These are phyloP conservation scores for Jatropha curcas DNA, from an alignment of 345 rosid species.

Conservation along the genomic window DNA sequence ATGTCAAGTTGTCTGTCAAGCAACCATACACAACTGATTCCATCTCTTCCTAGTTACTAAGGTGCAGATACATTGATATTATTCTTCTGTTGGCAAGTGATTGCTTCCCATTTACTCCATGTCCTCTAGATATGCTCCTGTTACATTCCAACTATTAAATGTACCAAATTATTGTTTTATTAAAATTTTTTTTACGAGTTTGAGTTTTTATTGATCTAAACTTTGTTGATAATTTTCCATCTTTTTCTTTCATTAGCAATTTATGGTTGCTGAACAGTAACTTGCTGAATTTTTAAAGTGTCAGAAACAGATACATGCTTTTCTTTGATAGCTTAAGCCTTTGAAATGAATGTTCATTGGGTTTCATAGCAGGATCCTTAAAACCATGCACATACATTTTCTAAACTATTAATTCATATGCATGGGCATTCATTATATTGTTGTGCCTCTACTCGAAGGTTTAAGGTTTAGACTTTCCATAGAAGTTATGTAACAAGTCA, in stretches of 20 bases:
- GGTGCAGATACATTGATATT: not conserved
- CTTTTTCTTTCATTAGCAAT: not conserved
- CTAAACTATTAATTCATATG: not conserved
- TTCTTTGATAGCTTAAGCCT: not conserved
- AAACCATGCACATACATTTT: not conserved
- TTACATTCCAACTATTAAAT: not conserved
- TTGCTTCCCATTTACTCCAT: too few relatives aligned
- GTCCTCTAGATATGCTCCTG: not conserved
- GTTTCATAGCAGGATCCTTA: not conserved
- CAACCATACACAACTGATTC: not conserved
- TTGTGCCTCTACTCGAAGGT: not conserved
- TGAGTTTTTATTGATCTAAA: not conserved
- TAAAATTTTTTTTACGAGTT: not conserved
- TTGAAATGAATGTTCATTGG: not conserved
- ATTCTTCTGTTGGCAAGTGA: not conserved
- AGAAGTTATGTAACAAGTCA: not conserved
- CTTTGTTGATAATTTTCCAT: not conserved
- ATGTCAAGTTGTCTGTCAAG: not conserved
- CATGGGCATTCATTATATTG: not conserved
- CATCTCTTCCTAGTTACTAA: not conserved
- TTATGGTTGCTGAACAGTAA: not conserved
- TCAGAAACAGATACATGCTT: not conserved
- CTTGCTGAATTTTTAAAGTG: not conserved
- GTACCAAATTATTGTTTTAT: not conserved
- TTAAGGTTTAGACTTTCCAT: not conserved